phyloP scores from a whole-genome alignment of 2,329 filamentous ascomycete species.

The Pseudocercospora fijiensis region DNA sequence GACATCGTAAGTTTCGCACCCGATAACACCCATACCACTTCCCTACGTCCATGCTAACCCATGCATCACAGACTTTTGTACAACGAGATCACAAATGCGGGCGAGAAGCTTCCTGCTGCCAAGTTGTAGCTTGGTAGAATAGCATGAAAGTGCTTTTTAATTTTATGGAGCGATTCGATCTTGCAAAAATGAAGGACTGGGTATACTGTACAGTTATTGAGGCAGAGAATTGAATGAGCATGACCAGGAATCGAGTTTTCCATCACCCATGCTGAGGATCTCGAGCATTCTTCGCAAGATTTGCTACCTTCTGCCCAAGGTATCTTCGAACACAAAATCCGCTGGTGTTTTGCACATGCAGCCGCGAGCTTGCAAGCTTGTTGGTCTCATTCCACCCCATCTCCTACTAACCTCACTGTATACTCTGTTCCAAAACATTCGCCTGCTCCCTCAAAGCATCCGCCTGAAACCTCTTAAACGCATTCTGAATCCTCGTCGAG shows the following conservation, averaged over 20 bases:
- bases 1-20: slow-evolving; percentile 63
- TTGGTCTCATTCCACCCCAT: background rate
- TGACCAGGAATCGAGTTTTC: background rate
- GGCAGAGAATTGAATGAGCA: background rate
- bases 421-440: slow-evolving; percentile 51
- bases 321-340: background rate
- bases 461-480: slow-evolving; percentile 62
- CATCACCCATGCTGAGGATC: background rate
- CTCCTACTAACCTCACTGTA: background rate
- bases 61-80: slow-evolving; percentile 66
- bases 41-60: slow-evolving; percentile 10
- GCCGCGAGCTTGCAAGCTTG: background rate
- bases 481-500: slow-evolving; percentile 59
- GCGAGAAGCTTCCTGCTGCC: slow-evolving; percentile 57
- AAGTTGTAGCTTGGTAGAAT: slow-evolving; percentile 39
- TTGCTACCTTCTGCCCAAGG: background rate
- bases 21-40: background rate
- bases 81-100: slow-evolving; percentile 79
- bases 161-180: background rate
- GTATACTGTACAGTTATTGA: slow-evolving; percentile 1
- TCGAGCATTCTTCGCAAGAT: background rate
- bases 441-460: slow-evolving; percentile 64
- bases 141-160: background rate
- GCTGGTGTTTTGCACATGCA: background rate
- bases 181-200: background rate